These are phyloP conservation scores for Scutellaria minor DNA, from an alignment of 257 asterid species.

Conservation along the genomic window DNA sequence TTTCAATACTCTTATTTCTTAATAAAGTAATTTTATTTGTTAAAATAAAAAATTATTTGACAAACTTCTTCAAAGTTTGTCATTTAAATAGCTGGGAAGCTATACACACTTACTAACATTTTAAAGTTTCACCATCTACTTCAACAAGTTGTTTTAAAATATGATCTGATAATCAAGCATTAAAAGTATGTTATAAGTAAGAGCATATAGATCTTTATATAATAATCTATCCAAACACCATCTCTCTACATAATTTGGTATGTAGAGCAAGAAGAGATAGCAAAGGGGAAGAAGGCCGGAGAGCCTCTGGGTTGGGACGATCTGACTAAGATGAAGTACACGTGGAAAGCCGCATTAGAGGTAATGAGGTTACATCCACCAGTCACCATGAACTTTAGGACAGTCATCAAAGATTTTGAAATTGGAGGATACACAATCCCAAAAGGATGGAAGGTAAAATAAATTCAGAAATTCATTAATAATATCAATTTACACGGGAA, in stretches of 20 bases:
- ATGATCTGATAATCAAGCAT: no score
- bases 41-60: no score
- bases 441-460: constrained; percentile 27
- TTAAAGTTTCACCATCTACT: no score
- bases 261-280: constrained; percentile 35
- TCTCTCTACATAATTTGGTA: neutral
- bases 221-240: no score
- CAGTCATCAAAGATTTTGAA: constrained; percentile 9
- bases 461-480: neutral
- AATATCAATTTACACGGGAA: neutral
- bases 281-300: neutral
- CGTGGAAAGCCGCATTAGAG: constrained; percentile 9
- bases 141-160: no score
- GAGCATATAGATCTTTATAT: no score
- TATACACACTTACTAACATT: no score
- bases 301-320: constrained; percentile 32
- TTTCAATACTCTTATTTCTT: no score
- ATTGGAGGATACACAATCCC: constrained; percentile 24
- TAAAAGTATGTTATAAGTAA: no score
- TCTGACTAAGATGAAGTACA: constrained; percentile 32
- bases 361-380: constrained; percentile 15
- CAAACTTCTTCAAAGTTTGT: no score
- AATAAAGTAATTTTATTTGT: no score
- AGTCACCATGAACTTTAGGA: neutral
- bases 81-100: no score